Evolutionary conservation across 1,139 yeast genomes (phyloP).

Genomic region (Nakaseomyces bracarensis): DNA sequence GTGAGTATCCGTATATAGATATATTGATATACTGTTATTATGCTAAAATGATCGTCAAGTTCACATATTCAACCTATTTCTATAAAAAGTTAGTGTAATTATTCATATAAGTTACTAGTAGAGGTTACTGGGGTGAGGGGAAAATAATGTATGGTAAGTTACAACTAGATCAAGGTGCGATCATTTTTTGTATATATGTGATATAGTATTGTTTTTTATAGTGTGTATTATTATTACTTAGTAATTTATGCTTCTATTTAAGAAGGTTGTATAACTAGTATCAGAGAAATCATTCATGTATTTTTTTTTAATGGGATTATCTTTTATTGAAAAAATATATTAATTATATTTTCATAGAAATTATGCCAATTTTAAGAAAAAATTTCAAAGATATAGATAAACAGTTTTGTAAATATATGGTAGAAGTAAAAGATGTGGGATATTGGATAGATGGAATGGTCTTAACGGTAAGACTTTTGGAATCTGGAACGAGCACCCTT

Average conservation of each 20-base stretch:
- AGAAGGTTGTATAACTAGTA: neutral
- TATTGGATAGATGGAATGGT: constrained; percentile 6
- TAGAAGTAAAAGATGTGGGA: constrained; percentile 6
- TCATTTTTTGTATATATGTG: neutral
- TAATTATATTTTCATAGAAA: constrained; percentile 1
- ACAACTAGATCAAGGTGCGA: too few relatives aligned
- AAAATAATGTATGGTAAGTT: too few relatives aligned
- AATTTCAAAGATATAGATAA: constrained; percentile 12
- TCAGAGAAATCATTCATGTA: neutral
- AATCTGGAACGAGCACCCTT: constrained; percentile 99
- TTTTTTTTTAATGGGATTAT: too few relatives aligned
- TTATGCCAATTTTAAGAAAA: constrained; percentile 5
- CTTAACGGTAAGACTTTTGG: constrained; percentile 99
- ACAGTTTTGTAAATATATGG: constrained; percentile 8
- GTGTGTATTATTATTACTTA: constrained; percentile 4
- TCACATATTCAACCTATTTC: too few relatives aligned
- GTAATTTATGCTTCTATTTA: constrained; percentile 5
- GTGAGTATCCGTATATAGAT: too few relatives aligned
- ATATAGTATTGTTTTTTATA: too few relatives aligned
- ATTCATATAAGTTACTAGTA: too few relatives aligned
- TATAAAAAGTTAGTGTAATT: too few relatives aligned
- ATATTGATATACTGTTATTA: too few relatives aligned
- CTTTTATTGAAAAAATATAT: neutral
- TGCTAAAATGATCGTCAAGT: too few relatives aligned
- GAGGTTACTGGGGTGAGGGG: too few relatives aligned